Percentiles rank a stretch among this genome's conserved stretches.
phyloP scores from a whole-genome alignment of 805 yeast species.

The Starmerella sp. region DNA sequence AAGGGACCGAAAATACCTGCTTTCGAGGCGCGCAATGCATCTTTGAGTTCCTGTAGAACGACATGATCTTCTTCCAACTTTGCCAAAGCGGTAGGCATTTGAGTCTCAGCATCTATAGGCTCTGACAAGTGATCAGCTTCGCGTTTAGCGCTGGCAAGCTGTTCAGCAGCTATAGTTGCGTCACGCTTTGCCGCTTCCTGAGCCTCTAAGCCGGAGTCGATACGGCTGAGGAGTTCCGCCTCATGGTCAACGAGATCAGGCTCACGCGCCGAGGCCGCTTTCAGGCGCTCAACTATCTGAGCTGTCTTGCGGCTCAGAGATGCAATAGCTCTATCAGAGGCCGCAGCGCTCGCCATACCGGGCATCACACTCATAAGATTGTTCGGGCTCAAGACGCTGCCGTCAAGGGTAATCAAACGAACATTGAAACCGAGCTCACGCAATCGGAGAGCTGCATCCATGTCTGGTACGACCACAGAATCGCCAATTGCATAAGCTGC shows the following conservation, averaged over 20 bases:
- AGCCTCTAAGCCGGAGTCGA: neutral
- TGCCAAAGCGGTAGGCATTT: neutral
- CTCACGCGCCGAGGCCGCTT: slow-evolving; percentile 26
- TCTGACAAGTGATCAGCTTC: slow-evolving; percentile 8
- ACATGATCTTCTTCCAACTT: neutral
- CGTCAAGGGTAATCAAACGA: slow-evolving; percentile 71
- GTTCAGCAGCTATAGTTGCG: slow-evolving; percentile 5
- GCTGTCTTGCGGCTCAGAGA: slow-evolving; percentile 15
- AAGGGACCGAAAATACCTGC: slow-evolving; percentile 10
- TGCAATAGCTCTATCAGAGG: slow-evolving; percentile 17
- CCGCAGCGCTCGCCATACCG: neutral
- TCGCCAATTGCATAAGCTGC: slow-evolving; percentile 70
- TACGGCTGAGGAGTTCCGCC: slow-evolving; percentile 4
- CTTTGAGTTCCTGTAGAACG: neutral
- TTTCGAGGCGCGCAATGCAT: neutral
- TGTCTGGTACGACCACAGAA: slow-evolving; percentile 62
- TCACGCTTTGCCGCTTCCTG: slow-evolving; percentile 6
- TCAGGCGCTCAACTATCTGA: slow-evolving; percentile 22
- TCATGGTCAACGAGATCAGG: slow-evolving; percentile 32
- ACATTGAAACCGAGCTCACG: slow-evolving; percentile 56
- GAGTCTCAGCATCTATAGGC: neutral
- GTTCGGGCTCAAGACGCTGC: slow-evolving; percentile 70
- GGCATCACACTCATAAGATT: slow-evolving; percentile 83
- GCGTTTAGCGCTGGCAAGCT: slow-evolving; percentile 6
- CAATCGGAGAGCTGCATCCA: slow-evolving; percentile 56